A percentile compares a stretch with the other conserved stretches of the same genome.
Evolutionary conservation across 2,329 filamentous ascomycete species (phyloP).

Genomic region (Penicillium expansum): DNA sequence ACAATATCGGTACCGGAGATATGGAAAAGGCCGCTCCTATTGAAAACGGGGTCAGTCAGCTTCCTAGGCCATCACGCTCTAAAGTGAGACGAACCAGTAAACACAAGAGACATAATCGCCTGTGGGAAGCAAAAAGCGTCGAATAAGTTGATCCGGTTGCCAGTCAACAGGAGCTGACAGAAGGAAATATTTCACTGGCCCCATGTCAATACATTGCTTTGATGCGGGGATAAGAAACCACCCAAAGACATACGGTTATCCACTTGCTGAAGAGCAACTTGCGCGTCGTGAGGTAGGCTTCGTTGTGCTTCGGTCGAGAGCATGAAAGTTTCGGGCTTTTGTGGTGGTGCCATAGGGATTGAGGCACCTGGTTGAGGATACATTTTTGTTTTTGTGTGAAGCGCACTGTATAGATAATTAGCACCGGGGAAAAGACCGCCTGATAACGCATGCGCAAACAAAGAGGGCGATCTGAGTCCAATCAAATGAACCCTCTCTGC

Average conservation of each 20-base stretch:
- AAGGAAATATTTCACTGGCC: constrained; percentile 95
- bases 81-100: constrained; percentile 64
- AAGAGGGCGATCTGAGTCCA: constrained; percentile 11
- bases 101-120: constrained; percentile 99
- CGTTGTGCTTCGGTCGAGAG: constrained; percentile 96
- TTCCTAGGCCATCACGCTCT: constrained; percentile 6
- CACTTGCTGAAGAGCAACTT: constrained; percentile 96
- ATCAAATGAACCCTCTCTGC: constrained; percentile 4
- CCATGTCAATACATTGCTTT: constrained; percentile 10
- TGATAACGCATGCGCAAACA: constrained; percentile 21
- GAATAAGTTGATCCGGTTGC: constrained; percentile 94
- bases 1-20: constrained; percentile 99
- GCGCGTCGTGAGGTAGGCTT: constrained; percentile 90
- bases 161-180: constrained; percentile 98
- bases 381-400: constrained; percentile 51
- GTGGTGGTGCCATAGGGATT: constrained; percentile 85
- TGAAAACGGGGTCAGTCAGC: constrained; percentile 13
- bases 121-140: constrained; percentile 89
- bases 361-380: constrained; percentile 74
- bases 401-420: constrained; percentile 19
- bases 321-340: constrained; percentile 99
- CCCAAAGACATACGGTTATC: constrained; percentile 74
- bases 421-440: constrained; percentile 17
- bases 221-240: background rate
- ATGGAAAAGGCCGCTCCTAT: constrained; percentile 96